Evolutionary conservation across 495 filamentous ascomycete species (phyloP).

Genomic region (Neurospora africana): DNA sequence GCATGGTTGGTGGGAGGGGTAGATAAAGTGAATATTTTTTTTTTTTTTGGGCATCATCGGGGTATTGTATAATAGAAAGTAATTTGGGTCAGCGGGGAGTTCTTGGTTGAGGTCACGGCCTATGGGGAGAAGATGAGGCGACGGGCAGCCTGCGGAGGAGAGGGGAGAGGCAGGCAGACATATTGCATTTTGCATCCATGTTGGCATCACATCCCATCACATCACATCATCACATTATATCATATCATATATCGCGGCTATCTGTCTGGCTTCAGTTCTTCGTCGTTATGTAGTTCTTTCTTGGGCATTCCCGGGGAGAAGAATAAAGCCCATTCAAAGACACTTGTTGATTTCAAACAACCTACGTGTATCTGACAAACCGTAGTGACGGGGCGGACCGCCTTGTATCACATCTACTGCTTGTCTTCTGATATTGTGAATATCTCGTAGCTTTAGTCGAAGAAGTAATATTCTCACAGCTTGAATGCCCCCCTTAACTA

Average conservation of each 20-base stretch:
- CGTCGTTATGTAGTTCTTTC: not conserved
- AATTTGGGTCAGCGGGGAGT: not conserved
- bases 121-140: not conserved
- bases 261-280: not conserved
- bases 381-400: too few species aligned
- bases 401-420: too few species aligned
- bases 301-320: not conserved
- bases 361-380: too few species aligned
- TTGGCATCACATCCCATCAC: not conserved
- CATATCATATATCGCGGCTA: not conserved
- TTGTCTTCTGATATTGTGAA: too few species aligned
- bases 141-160: not conserved
- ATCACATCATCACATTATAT: not conserved
- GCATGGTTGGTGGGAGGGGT: not conserved
- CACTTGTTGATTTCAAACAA: too few species aligned
- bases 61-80: not conserved
- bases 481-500: too few species aligned
- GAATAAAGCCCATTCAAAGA: not conserved
- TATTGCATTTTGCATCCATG: not conserved
- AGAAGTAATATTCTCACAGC: too few species aligned
- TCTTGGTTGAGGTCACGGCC: not conserved
- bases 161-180: not conserved
- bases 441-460: too few species aligned
- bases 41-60: not conserved
- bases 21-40: not conserved